Evolutionary conservation across 305 asterid genomes (phyloP), one percentile per base, ranked within the genome.

Genomic region (Rubia tinctorum): DNA sequence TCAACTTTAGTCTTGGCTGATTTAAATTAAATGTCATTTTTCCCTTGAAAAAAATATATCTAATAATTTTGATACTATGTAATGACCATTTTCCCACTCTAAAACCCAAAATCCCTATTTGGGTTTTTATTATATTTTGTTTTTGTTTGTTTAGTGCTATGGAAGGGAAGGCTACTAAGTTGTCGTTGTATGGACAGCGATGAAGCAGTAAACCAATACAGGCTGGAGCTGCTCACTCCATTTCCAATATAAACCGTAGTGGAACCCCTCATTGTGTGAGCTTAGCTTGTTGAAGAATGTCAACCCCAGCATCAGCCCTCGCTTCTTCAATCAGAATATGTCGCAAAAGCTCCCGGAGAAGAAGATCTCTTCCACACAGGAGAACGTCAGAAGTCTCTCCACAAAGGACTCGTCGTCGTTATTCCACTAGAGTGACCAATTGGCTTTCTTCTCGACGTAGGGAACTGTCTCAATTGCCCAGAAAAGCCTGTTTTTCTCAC

Each of bases 231-330:
- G n/a, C n/a, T n/a, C n/a, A n/a, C n/a, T n/a, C n/a, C n/a, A n/a
- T n/a, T n/a, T n/a, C n/a, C n/a, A n/a, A n/a, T n/a, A n/a, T n/a
- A 92, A 92, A 67, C 90, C 97, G 7, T 97, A 90, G 78, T 92
- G 98, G 40, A 92, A 56, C 0, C 98, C 97, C 23, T 92, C 96
- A 7, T 92, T 96, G 2, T 96, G 74, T 2, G 96, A 92, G 56
- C 90, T 92, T 5, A 92, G 68, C 72, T 92, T 96, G 68, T 92
- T 92, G 0, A 96, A 90, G 79, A 90, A 90, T 0, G 98, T 84
- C 23, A 90, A 64, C 0, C 97, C 98, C 0, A 95, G 96, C 98
- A 92, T 86, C 37, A 92, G 45, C 2, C 97, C 98, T 0, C 97
- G 83, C 65, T 90, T 92, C 59, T 92, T 92, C 43, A 92, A 44